Evolutionary conservation across 1,284 basidiomycete species (phyloP).

Genomic region (Pseudozyma sp.): DNA sequence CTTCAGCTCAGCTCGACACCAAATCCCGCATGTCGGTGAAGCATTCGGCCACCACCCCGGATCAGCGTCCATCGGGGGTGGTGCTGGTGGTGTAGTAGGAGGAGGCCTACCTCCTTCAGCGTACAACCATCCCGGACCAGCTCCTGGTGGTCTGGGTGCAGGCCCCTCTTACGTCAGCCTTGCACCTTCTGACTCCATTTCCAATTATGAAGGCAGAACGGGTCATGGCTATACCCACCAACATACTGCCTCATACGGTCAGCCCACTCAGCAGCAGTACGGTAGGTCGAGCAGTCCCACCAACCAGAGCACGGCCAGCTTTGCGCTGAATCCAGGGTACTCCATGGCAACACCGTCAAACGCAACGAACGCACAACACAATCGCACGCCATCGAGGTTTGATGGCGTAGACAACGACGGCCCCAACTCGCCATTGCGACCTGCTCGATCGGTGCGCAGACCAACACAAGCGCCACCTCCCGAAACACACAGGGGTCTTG

Average conservation of each 20-base stretch:
- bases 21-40: conserved; percentile 37
- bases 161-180: conserved; percentile 47
- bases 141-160: conserved; percentile 19
- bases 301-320: conserved; percentile 41
- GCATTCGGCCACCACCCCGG: conserved; percentile 46
- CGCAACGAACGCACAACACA: conserved; percentile 11
- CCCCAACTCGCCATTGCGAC: conserved; percentile 47
- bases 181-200: conserved; percentile 52
- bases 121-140: conserved; percentile 4
- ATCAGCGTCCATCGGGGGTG: conserved; percentile 20
- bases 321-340: conserved; percentile 27
- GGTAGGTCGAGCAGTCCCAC: conserved; percentile 27
- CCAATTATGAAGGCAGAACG: conserved; percentile 41
- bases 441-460: conserved; percentile 52
- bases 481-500: conserved; percentile 20
- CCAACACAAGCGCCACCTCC: conserved; percentile 39
- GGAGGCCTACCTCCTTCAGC: not conserved
- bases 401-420: conserved; percentile 4
- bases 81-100: not conserved
- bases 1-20: conserved; percentile 33
- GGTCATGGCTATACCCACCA: conserved; percentile 22
- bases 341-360: conserved; percentile 13
- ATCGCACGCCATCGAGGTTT: conserved; percentile 14
- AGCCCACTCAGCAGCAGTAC: conserved; percentile 21
- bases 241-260: conserved; percentile 1